Evolutionary conservation across 2,329 filamentous ascomycete species (phyloP).

Genomic region (Metarhizium rileyi): DNA sequence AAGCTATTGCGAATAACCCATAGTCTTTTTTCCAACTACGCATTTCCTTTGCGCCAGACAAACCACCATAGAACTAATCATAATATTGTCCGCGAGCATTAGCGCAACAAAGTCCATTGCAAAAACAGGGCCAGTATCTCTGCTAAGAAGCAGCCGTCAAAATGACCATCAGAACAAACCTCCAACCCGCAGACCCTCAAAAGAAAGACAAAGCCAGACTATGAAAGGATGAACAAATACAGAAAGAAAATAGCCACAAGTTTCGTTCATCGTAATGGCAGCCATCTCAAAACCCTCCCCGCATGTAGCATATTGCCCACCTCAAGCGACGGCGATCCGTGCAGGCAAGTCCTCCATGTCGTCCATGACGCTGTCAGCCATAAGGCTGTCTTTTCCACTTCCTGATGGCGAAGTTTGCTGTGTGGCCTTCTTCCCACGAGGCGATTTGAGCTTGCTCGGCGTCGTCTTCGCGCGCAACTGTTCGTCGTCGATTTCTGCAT

Average conservation of each 20-base stretch:
- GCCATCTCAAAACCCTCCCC: not conserved
- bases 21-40: too few relatives aligned
- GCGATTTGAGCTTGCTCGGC: constrained; percentile 19
- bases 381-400: constrained; percentile 23
- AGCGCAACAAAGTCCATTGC: not conserved
- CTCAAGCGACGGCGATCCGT: not conserved
- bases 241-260: not conserved
- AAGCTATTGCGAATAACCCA: too few relatives aligned
- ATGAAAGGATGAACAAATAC: too few relatives aligned
- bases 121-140: not conserved
- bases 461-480: constrained; percentile 18
- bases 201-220: not conserved
- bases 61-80: not conserved
- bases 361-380: constrained; percentile 31
- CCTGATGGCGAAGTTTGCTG: constrained; percentile 4
- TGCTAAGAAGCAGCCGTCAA: not conserved
- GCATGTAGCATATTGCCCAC: not conserved
- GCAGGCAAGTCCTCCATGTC: constrained; percentile 35
- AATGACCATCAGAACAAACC: too few relatives aligned
- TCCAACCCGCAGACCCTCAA: too few relatives aligned
- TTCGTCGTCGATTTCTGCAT: constrained; percentile 18
- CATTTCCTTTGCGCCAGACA: not conserved
- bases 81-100: not conserved
- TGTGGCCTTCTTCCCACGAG: constrained; percentile 7
- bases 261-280: not conserved